Percentiles rank a stretch among this genome's conserved stretches.
phyloP scores from a whole-genome alignment of 768 basidiomycete genomes.

The Trichaptum fuscoviolaceum region DNA sequence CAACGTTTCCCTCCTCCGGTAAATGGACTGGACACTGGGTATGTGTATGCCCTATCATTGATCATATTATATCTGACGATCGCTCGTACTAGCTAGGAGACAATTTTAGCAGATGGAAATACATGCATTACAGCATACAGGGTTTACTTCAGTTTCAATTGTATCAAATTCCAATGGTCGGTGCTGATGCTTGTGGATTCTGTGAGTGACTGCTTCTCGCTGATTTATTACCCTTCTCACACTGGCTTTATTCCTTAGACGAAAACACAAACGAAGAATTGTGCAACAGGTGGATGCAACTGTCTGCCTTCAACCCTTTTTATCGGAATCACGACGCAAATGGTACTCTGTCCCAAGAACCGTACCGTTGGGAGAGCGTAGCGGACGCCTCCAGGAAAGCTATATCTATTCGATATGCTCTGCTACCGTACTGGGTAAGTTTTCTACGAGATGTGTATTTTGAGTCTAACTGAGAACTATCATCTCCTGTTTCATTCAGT shows the following conservation, averaged over 20 bases:
- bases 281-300: constrained; percentile 84
- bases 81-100: constrained; percentile 55
- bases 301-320: constrained; percentile 80
- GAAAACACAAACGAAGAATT: constrained; percentile 76
- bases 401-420: constrained; percentile 62
- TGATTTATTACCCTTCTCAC: constrained; percentile 7
- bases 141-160: constrained; percentile 82
- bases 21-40: constrained; percentile 75
- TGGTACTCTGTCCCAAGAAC: constrained; percentile 68
- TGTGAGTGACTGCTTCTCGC: constrained; percentile 27
- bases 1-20: constrained; percentile 63
- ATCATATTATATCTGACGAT: neutral
- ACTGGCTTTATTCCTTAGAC: constrained; percentile 20
- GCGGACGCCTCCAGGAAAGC: constrained; percentile 70
- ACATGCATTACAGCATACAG: constrained; percentile 65
- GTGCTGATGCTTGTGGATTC: constrained; percentile 73
- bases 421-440: constrained; percentile 77
- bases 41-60: constrained; percentile 13
- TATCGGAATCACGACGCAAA: constrained; percentile 72
- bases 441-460: constrained; percentile 4
- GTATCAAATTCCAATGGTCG: constrained; percentile 83
- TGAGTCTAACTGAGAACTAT: neutral
- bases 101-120: constrained; percentile 71
- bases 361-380: constrained; percentile 77
- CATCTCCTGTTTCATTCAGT: constrained; percentile 33